These are phyloP conservation scores for Phytophthora parvispora DNA, from an alignment of 352 stramenopile species.

Conservation along the genomic window DNA sequence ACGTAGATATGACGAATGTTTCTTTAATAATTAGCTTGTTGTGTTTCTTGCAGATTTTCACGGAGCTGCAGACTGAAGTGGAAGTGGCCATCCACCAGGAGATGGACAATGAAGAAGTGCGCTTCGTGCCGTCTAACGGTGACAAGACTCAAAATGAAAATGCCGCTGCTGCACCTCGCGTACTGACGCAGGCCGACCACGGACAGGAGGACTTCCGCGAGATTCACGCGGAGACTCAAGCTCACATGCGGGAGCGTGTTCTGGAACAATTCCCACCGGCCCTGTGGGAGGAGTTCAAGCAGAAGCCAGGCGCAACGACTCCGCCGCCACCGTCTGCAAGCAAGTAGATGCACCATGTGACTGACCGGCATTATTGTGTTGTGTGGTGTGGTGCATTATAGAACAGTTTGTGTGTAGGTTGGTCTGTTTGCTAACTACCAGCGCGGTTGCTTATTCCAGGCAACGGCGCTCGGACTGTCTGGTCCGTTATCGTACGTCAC, in stretches of 20 bases:
- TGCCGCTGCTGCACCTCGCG: slow-evolving; percentile 12
- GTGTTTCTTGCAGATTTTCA: slow-evolving; percentile 63
- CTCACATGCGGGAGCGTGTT: slow-evolving; percentile 73
- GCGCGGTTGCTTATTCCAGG: slow-evolving; percentile 39
- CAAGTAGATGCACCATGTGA: slow-evolving; percentile 17
- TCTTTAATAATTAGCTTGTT: not conserved
- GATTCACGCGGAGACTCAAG: slow-evolving; percentile 65
- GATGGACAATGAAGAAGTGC: slow-evolving; percentile 61
- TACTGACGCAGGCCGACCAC: slow-evolving; percentile 66
- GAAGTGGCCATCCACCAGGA: slow-evolving; percentile 63
- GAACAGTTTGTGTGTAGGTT: slow-evolving; percentile 26
- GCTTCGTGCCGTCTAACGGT: slow-evolving; percentile 38
- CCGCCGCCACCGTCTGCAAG: not conserved
- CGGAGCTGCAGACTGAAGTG: slow-evolving; percentile 48
- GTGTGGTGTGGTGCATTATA: slow-evolving; percentile 17
- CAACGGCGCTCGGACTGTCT: slow-evolving; percentile 23
- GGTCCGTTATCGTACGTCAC: slow-evolving; percentile 20
- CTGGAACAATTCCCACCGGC: slow-evolving; percentile 66
- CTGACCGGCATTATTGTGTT: slow-evolving; percentile 1
- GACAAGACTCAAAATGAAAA: slow-evolving; percentile 5
- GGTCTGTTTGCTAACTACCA: slow-evolving; percentile 21
- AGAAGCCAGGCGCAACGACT: slow-evolving; percentile 22
- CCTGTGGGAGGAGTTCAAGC: slow-evolving; percentile 73
- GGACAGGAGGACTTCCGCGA: slow-evolving; percentile 60
- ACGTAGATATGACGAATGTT: not conserved